Evolutionary conservation across 768 basidiomycete species (phyloP).

Genomic region (Podaxis pistillaris): DNA sequence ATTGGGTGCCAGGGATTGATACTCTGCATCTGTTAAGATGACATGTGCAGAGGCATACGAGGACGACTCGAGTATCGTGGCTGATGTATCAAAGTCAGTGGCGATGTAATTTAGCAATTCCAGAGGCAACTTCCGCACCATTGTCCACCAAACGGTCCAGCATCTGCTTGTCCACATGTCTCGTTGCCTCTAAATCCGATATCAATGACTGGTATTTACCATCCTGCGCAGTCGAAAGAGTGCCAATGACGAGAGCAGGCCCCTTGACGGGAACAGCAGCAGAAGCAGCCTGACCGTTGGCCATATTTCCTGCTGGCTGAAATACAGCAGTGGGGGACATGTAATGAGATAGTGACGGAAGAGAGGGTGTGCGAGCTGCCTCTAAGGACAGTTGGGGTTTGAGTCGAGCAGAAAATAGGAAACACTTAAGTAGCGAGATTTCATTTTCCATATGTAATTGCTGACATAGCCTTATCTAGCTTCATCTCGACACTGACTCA

Average conservation of each 20-base stretch:
- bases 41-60: conserved; percentile 68
- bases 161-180: conserved; percentile 73
- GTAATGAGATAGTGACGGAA: background rate
- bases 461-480: conserved; percentile 5
- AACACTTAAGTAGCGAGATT: too few relatives aligned
- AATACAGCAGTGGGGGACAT: conserved; percentile 69
- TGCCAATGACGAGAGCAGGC: conserved; percentile 71
- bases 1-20: conserved; percentile 52
- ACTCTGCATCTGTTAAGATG: conserved; percentile 62
- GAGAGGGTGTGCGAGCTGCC: background rate
- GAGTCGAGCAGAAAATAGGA: background rate
- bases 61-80: conserved; percentile 51
- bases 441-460: background rate
- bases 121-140: conserved; percentile 44
- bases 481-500: background rate
- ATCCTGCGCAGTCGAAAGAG: conserved; percentile 72
- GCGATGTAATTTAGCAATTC: background rate
- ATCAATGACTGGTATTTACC: conserved; percentile 77
- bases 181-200: conserved; percentile 51
- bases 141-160: conserved; percentile 79
- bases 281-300: conserved; percentile 14
- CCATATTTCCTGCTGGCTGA: conserved; percentile 21
- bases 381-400: background rate
- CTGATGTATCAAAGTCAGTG: conserved; percentile 32
- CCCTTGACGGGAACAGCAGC: conserved; percentile 34